Evolutionary conservation across 805 yeast genomes (phyloP), one percentile per base, ranked within the genome.

Genomic region (Candida yuanshanica): DNA sequence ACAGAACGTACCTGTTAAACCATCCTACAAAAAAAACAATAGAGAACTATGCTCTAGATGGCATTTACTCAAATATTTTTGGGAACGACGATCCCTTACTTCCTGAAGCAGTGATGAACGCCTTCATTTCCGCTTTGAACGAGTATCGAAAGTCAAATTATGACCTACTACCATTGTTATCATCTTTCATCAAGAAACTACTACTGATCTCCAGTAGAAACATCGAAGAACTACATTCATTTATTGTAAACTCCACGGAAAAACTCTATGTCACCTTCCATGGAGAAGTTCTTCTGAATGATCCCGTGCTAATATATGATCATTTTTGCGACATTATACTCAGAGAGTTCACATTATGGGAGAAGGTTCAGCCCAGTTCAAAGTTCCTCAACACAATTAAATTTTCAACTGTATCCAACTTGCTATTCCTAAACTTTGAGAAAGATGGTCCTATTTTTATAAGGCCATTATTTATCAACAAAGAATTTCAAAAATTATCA

Each of bases 1-100:
- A 56, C 27, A 41, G 57, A 36, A 55, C 59, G 2, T 56, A 56
- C 33, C 39, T 56, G 2, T 35, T 56, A 4, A 47, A 45, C 18
- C 59, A 56, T 37, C 58, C 59, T 7, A 37, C 45, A 11, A 56
- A 54, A 44, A 36, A 33, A 23, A 45, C 54, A 2, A 36, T 54
- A 10, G 26, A 22, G 9, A 46, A 47, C 20, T 39, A 40, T 13
- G 17, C 29, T 11, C 8, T 18, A 18, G 11, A 18, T 3, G 13
- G 11, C 4, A 18, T 32, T 12, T 29, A 20, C 3, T 7, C 13
- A 2, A 31, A 33, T 13, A 11, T 43, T 10, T 38, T 37, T 9
- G 34, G 21, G n/a, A 18, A 32, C 2, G 12, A 20, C 4, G 27
- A 43, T 13, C 14, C 20, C 14, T 22, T 20, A 2, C 6, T 33